Conservation (phyloP, 2,329 filamentous ascomycete genomes). For the Fusarium continuum region DNA sequence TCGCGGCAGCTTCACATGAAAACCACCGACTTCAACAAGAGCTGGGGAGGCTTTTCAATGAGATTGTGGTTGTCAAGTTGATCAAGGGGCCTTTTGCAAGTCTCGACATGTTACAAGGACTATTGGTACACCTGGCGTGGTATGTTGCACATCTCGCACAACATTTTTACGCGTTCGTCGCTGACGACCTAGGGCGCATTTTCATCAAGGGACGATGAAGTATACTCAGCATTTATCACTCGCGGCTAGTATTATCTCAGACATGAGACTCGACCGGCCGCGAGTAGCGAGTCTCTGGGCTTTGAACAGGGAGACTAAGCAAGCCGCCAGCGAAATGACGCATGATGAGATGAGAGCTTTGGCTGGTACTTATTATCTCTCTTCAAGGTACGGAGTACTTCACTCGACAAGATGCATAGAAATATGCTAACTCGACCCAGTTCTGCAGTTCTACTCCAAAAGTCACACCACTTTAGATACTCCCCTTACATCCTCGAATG, state of each 20-base stretch:
- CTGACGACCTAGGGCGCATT: constrained; percentile 46
- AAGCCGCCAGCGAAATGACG: constrained; percentile 26
- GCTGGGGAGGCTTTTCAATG: constrained; percentile 43
- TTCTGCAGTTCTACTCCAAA: constrained; percentile 44
- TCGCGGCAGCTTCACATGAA: constrained; percentile 39
- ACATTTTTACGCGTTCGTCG: neutral
- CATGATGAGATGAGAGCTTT: constrained; percentile 45
- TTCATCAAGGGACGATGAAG: constrained; percentile 42
- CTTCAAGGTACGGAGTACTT: constrained; percentile 40
- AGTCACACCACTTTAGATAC: constrained; percentile 43
- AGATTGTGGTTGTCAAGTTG: constrained; percentile 39
- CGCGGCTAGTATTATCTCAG: constrained; percentile 46
- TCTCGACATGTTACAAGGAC: constrained; percentile 46
- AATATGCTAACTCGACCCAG: neutral
- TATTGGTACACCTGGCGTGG: constrained; percentile 47
- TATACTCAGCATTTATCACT: constrained; percentile 46
- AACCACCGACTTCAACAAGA: constrained; percentile 39
- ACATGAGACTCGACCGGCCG: constrained; percentile 45
- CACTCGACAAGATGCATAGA: no score
- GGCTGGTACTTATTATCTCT: constrained; percentile 46
- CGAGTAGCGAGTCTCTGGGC: constrained; percentile 43
- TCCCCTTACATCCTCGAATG: constrained; percentile 43
- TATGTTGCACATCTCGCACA: constrained; percentile 16
- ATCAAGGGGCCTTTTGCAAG: constrained; percentile 39
- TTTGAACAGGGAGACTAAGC: constrained; percentile 37